Evolutionary conservation across 805 yeast species (phyloP), one percentile per base, ranked within the genome.

Genomic region (Wickerhamiella nectarea): DNA sequence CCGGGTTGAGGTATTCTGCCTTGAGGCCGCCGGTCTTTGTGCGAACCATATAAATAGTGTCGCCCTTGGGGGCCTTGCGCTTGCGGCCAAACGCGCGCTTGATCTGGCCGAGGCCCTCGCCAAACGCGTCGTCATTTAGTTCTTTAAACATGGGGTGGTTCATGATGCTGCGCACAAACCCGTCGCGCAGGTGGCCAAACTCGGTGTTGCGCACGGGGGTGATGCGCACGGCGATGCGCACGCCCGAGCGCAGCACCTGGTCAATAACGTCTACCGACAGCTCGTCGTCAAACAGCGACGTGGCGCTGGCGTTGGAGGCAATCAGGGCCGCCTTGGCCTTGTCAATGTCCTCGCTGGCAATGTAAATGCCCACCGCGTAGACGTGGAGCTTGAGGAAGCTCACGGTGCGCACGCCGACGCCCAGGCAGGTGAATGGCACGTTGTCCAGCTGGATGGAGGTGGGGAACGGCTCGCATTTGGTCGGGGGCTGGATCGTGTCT

Each of bases 161-260:
- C 59, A 78, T 67, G 38, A 84, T 72, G 15, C 94, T 76, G 58
- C 87, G 79, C 39, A 85, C 72, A 48, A 91, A 72, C 0, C 97
- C 97, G 57, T 91, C 97, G 51, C 81, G 74, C 55, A 89, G 63
- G 58, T 91, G 97, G 49, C 76, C 76, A 62, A 81, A 86, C 62
- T 89, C 96, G 1, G 97, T 89, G 59, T 82, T 85, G 57, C 95
- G 74, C 14, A 80, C 76, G 0, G 98, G 96, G 9, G 80, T 77
- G 46, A 89, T 78, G 49, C 94, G 69, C 20, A 86, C 78, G 36
- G 77, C 66, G 52, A 85, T 70, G 46, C 76, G 71, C 28, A 80
- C 72, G 11, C 76, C 74, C 9, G 73, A 60, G 35, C 72, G 74
- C 34, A 86, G 57, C 38, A 87, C 63, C 44, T 71, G 67, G 15